Base-by-base conservation (phyloP, 805 yeast species). In the Candida nanaspora region DNA sequence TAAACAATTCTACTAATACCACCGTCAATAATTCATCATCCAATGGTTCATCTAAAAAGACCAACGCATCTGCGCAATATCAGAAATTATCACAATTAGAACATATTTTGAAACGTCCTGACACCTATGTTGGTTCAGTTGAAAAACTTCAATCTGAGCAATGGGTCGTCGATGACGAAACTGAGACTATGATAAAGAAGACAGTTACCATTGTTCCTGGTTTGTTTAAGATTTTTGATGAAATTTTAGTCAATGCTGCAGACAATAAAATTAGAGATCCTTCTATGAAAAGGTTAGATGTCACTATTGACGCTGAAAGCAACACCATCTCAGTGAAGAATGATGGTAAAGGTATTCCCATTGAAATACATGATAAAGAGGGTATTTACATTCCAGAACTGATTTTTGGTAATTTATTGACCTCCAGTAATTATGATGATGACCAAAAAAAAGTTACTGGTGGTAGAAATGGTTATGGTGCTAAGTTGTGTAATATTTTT, bases 391-490 rank as follows among this genome's bases (percentile, higher is more conserved):
- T 93, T 48, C 98, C 98, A 1, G 96, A 93, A 64, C 74, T 93
- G 65, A 93, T 93, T 52, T 93, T 93, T 63, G 98, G 98, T 41
- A 87, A 93, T 56, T 72, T 93, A 45, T 74, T 93, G 48, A 93
- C 98, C 0, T 89, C 98, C 2, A 86, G 96, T 22, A 93, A 93
- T 64, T 93, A 93, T 61, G 96, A 93, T 60, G 98, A 93, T 60
- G 78, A 91, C 47, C 86, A 93, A 56, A 86, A 86, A 63, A 93
- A 93, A 62, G 97, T 93, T 27, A 86, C 95, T 2, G 98, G 98
- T 68, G 98, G 98, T 62, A 80, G 98, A 69, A 93, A 93, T 59
- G 98, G 98, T 47, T 93, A 80, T 58, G 98, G 98, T 63, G 98
- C 98, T 37, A 93, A 93, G 59, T 68, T 93, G 41, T 93, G 98